Evolutionary conservation across 805 yeast genomes (phyloP).

Genomic region (Schwanniomyces polymorphus): DNA sequence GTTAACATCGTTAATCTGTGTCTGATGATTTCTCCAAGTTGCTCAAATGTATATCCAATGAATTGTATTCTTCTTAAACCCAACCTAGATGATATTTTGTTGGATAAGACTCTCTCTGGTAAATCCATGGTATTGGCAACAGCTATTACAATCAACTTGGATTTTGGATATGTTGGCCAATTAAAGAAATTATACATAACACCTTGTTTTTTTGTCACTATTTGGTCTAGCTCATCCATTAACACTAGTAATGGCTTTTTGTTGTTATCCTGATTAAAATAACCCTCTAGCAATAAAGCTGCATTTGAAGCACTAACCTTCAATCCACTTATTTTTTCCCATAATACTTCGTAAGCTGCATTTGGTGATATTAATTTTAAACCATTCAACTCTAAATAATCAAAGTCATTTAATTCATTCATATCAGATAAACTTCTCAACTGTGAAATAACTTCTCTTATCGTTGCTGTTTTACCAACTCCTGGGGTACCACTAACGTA

Average conservation of each 20-base stretch:
- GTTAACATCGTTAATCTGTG: constrained; percentile 58
- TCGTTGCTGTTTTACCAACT: constrained; percentile 94
- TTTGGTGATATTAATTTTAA: constrained; percentile 78
- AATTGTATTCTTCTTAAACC: constrained; percentile 88
- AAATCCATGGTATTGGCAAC: constrained; percentile 97
- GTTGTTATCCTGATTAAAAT: constrained; percentile 47
- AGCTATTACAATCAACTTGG: constrained; percentile 84
- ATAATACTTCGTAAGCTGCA: constrained; percentile 77
- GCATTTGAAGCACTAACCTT: constrained; percentile 64
- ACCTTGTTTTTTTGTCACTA: constrained; percentile 76
- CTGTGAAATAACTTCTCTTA: constrained; percentile 79
- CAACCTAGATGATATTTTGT: constrained; percentile 86
- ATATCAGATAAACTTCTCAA: constrained; percentile 39
- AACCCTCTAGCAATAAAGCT: constrained; percentile 65
- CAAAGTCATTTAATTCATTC: constrained; percentile 47
- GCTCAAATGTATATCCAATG: constrained; percentile 81
- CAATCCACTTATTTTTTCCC: constrained; percentile 69
- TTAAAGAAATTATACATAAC: constrained; percentile 95
- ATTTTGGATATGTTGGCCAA: constrained; percentile 87
- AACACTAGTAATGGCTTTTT: constrained; percentile 67
- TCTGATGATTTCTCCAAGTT: constrained; percentile 71
- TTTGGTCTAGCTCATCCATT: constrained; percentile 91
- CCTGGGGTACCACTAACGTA: constrained; percentile 98
- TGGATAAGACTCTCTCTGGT: constrained; percentile 84
- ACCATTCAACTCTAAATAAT: constrained; percentile 87